Evolutionary conservation across 2,329 filamentous ascomycete species (phyloP).

Genomic region (Alternaria hordeiaustralica): DNA sequence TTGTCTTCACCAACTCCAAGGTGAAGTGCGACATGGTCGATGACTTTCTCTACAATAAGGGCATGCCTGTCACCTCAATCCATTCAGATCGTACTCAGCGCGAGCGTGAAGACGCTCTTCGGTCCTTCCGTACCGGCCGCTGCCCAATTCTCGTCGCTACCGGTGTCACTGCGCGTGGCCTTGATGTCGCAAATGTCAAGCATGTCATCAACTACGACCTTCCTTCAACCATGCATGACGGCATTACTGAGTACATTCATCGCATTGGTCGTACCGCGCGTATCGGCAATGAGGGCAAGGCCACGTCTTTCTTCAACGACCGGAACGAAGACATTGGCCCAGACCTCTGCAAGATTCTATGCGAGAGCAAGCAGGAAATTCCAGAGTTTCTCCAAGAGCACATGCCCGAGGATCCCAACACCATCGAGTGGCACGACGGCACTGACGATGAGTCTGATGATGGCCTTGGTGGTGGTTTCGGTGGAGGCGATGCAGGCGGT

Average conservation of each 20-base stretch:
- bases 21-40: slow-evolving; percentile 81
- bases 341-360: slow-evolving; percentile 77
- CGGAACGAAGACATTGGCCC: slow-evolving; percentile 74
- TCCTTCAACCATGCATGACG: slow-evolving; percentile 75
- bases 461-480: slow-evolving; percentile 22
- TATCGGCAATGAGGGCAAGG: slow-evolving; percentile 84
- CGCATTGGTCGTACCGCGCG: slow-evolving; percentile 95
- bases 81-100: slow-evolving; percentile 85
- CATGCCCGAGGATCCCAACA: slow-evolving; percentile 63
- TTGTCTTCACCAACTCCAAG: slow-evolving; percentile 91
- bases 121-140: slow-evolving; percentile 77
- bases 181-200: slow-evolving; percentile 85
- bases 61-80: slow-evolving; percentile 84
- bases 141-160: slow-evolving; percentile 85
- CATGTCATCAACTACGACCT: slow-evolving; percentile 96
- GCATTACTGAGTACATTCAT: slow-evolving; percentile 91
- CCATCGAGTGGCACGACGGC: slow-evolving; percentile 62
- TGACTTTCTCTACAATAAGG: slow-evolving; percentile 82
- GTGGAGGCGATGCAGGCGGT: slow-evolving; percentile 12
- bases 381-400: slow-evolving; percentile 80
- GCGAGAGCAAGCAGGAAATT: slow-evolving; percentile 79
- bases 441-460: slow-evolving; percentile 46
- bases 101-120: slow-evolving; percentile 91
- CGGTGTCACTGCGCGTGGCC: slow-evolving; percentile 83
- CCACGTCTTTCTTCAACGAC: slow-evolving; percentile 88